phyloP scores from a whole-genome alignment of 1,139 yeast genomes.

The Meyerozyma sp. region DNA sequence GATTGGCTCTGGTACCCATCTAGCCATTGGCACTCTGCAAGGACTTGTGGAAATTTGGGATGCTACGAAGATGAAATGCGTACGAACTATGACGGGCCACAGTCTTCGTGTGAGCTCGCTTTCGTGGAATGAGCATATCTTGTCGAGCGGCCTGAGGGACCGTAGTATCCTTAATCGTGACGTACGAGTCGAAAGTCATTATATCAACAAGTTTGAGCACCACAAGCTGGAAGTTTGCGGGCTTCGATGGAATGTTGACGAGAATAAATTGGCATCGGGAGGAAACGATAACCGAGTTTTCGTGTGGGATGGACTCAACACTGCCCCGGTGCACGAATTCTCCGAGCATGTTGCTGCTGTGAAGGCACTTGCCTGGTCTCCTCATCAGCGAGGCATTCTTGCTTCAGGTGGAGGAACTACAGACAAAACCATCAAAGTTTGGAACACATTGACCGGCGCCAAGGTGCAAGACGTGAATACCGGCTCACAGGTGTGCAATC shows the following conservation, averaged over 20 bases:
- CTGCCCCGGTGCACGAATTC: conserved; percentile 67
- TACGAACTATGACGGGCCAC: conserved; percentile 92
- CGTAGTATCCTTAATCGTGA: conserved; percentile 82
- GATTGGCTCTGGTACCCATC: conserved; percentile 91
- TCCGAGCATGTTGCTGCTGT: conserved; percentile 92
- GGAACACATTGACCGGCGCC: conserved; percentile 84
- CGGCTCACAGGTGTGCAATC: conserved; percentile 93
- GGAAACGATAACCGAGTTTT: conserved; percentile 85
- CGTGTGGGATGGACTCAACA: conserved; percentile 81
- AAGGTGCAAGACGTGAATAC: conserved; percentile 78
- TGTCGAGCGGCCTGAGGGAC: conserved; percentile 87
- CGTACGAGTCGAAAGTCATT: conserved; percentile 84
- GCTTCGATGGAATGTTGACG: conserved; percentile 86
- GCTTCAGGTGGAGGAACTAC: conserved; percentile 99
- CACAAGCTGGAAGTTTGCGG: conserved; percentile 98
- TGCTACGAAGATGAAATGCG: conserved; percentile 75
- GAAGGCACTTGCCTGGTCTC: conserved; percentile 96
- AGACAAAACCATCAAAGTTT: conserved; percentile 81
- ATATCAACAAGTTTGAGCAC: conserved; percentile 59
- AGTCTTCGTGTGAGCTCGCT: conserved; percentile 76
- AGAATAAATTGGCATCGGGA: conserved; percentile 83
- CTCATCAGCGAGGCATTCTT: conserved; percentile 87
- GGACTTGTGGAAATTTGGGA: conserved; percentile 97
- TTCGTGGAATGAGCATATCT: conserved; percentile 90
- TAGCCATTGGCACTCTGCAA: conserved; percentile 84